Base-by-base conservation (phyloP, 2,329 filamentous ascomycete species). In the Monilinia vaccinii-corymbosi region DNA sequence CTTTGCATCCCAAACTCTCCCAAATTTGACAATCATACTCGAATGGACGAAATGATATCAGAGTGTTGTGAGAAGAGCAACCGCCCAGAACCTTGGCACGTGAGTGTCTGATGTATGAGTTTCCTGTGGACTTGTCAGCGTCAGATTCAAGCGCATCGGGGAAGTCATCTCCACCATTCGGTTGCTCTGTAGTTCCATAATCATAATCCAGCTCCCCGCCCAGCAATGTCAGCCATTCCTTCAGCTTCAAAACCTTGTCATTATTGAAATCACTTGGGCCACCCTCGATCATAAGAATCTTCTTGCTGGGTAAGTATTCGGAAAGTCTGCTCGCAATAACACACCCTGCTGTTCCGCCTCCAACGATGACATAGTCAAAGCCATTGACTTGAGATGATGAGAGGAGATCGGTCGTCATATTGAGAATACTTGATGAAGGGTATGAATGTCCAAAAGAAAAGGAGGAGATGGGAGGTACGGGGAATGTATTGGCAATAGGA, bases 21-120 rank as follows among this genome's bases (percentile, higher is more conserved):
- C 91, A 96, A 68, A 89, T 81, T 71, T 89, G 81, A 76, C 89
- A 83, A 75, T 96, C 91, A 74, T 95, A 92, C 74, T 91, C 85
- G 71, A 96, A 95, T 9, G 91, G 90, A 31, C 91, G 84, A 82
- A 96, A 96, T 21, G 89, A 94, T 74, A 96, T 96, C 69, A 96
- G 80, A 23, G 91, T 96, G 77, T 96, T 96, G 81, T 96, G 91
- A 62, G 88, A 93, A 48, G 91, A 95, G 80, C 91, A 96, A 66
- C 91, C 91, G 67, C 91, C 91, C 34, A 96, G 82, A 44, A 96
- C 91, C 79, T 96, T 96, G 65, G 91, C 91, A 64, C 91, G 87
- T 16, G 91, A 95, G 78, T 96, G 91, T 65, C 91, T 86, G 76
- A 96, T 96, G 76, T 91, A 82, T 60, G 89, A 94, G 79, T 96